Percentiles rank a stretch among this genome's conserved stretches.
phyloP scores from a whole-genome alignment of 2,329 filamentous ascomycete genomes.

The Blastomyces silverae region DNA sequence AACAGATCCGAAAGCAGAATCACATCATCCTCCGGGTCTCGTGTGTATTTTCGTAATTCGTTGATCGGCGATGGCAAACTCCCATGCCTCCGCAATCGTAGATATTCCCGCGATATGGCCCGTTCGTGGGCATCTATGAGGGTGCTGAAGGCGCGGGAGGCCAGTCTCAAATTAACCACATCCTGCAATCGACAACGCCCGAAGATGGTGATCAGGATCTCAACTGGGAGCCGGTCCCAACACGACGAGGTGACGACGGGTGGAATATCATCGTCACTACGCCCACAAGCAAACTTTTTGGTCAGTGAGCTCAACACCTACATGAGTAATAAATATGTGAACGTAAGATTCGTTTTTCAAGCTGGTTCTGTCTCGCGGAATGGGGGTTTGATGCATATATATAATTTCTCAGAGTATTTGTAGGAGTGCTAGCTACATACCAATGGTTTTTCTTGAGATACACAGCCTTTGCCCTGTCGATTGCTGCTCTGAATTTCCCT shows the following conservation, averaged over 20 bases:
- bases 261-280: slow-evolving; percentile 6
- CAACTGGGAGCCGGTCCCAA: slow-evolving; percentile 38
- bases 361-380: neutral
- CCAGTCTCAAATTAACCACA: slow-evolving; percentile 34
- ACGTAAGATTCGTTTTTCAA: neutral
- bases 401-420: neutral
- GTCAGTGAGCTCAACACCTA: slow-evolving; percentile 7
- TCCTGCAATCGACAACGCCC: slow-evolving; percentile 36
- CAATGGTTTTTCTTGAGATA: slow-evolving; percentile 15
- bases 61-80: slow-evolving; percentile 38
- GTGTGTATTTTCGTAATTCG: slow-evolving; percentile 33
- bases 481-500: slow-evolving; percentile 17
- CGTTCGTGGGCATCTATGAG: slow-evolving; percentile 36
- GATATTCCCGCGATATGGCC: slow-evolving; percentile 38
- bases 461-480: slow-evolving; percentile 20
- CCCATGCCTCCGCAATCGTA: slow-evolving; percentile 38
- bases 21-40: slow-evolving; percentile 40
- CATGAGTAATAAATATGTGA: neutral
- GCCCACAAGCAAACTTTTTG: neutral
- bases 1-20: slow-evolving; percentile 41
- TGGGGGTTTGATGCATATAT: neutral
- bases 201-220: slow-evolving; percentile 40
- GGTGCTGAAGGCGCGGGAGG: slow-evolving; percentile 35
- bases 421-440: slow-evolving; percentile 11
- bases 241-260: slow-evolving; percentile 25